Conservation (phyloP, 768 basidiomycete species). For the Phanerodontia chrysosporium region DNA sequence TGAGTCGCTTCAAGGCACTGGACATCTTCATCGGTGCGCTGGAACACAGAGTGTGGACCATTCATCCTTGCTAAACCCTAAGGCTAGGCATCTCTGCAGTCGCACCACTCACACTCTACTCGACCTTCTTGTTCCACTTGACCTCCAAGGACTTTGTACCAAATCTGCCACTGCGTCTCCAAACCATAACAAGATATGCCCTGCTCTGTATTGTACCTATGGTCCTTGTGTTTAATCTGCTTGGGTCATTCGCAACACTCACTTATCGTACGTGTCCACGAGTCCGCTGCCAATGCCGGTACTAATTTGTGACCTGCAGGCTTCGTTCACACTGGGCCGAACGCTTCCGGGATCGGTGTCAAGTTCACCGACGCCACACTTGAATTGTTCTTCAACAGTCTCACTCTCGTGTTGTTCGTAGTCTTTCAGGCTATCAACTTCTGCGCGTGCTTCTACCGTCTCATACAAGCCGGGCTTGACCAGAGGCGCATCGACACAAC, state of each 20-base stretch:
- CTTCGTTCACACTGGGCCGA: neutral
- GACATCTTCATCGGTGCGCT: constrained; percentile 61
- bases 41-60: neutral
- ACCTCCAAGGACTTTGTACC: constrained; percentile 47
- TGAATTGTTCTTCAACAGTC: constrained; percentile 54
- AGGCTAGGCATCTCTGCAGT: constrained; percentile 50
- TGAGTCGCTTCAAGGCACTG: constrained; percentile 44
- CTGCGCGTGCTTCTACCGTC: constrained; percentile 53
- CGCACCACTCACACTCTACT: constrained; percentile 62
- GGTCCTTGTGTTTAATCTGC: constrained; percentile 50
- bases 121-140: constrained; percentile 57
- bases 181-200: constrained; percentile 37
- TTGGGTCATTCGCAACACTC: constrained; percentile 63
- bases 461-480: constrained; percentile 45
- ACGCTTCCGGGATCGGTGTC: constrained; percentile 24
- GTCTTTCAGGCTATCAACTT: constrained; percentile 58
- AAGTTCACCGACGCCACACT: constrained; percentile 38
- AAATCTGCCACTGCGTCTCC: constrained; percentile 47
- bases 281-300: neutral
- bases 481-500: constrained; percentile 49
- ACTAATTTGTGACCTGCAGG: neutral
- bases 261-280: constrained; percentile 44
- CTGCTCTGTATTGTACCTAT: constrained; percentile 53
- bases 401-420: constrained; percentile 57
- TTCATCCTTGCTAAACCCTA: neutral